Conservation (phyloP, 306 rosid species). For the Vicia villosa region DNA sequence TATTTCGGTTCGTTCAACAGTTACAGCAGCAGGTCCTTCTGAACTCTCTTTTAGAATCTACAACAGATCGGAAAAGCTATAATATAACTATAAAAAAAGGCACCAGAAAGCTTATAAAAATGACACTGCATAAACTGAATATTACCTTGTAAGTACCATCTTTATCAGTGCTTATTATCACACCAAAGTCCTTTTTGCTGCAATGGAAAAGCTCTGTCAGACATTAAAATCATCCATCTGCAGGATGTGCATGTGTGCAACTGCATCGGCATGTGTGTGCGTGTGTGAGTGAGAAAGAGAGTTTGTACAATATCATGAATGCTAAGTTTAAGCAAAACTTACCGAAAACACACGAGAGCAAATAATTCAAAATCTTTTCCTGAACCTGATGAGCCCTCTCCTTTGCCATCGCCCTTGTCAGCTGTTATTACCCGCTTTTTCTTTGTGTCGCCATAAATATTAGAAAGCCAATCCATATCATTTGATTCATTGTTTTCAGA, state of each 20-base stretch:
- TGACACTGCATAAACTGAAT: constrained; percentile 28
- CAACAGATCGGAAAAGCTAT: constrained; percentile 24
- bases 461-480: constrained; percentile 86
- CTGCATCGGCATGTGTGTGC: background rate
- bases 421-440: constrained; percentile 47
- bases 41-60: constrained; percentile 80
- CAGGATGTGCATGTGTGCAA: background rate
- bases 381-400: constrained; percentile 68
- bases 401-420: constrained; percentile 69
- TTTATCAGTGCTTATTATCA: constrained; percentile 77
- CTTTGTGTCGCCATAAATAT: constrained; percentile 76
- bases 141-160: constrained; percentile 84
- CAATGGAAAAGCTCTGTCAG: constrained; percentile 38
- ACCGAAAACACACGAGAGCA: constrained; percentile 91
- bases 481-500: constrained; percentile 65
- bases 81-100: constrained; percentile 13
- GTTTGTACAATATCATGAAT: constrained; percentile 7
- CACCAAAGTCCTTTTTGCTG: constrained; percentile 91
- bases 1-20: constrained; percentile 53
- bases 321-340: constrained; percentile 44
- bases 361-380: constrained; percentile 57
- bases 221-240: background rate
- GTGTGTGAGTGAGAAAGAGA: background rate
- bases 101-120: constrained; percentile 19
- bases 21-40: constrained; percentile 67